Base-by-base conservation (phyloP, 768 basidiomycete species). In the Mycena kentingensis region DNA sequence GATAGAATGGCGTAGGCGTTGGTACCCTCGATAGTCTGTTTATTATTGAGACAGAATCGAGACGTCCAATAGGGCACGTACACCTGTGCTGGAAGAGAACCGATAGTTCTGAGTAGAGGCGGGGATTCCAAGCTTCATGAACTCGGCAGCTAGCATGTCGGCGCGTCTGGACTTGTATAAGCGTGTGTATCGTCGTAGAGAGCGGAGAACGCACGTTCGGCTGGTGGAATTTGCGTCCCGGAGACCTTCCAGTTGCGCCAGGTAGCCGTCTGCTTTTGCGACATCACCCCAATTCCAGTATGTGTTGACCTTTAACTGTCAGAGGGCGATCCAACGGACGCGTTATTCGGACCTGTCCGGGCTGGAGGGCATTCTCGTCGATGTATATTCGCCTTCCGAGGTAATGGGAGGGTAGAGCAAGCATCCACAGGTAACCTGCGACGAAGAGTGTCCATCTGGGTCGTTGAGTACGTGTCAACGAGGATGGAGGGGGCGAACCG, bases 331-430 rank as follows among this genome's bases (percentile, higher is more conserved):
- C 39, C 2, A 37, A 39, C 52, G 7, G 28, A 46, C 31, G 18
- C 31, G 34, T n/a, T 10, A 55, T 13, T 47, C 62, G 43, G 61
- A 95, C 95, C 75, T 96, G 93, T 5, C 82, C 87, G 10, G 97
- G 95, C 63, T 95, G 92, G 18, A 99, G 71, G 1, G 97, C 96
- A 67, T 98, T 97, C 73, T 99, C 97, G 67, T 96, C 93, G 44
- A 96, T 88, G 65, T 93, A 96, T 8, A 85, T 90, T 8, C 73
- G 67, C 57, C 83, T 78, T 16, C 83, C 85, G 4, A 95, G 75
- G 1, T 71, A 71, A 5, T 83, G 74, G 12, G 78, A 76, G 3
- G 95, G 95, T 46, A 97, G 75, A 5, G 81, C 70, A n/a, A 87
- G 58, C 70, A 97, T 80, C 93, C 94, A 98, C n/a, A 81, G 43